Conservation (phyloP, 352 stramenopile genomes). For the Pythium rishiriense region DNA sequence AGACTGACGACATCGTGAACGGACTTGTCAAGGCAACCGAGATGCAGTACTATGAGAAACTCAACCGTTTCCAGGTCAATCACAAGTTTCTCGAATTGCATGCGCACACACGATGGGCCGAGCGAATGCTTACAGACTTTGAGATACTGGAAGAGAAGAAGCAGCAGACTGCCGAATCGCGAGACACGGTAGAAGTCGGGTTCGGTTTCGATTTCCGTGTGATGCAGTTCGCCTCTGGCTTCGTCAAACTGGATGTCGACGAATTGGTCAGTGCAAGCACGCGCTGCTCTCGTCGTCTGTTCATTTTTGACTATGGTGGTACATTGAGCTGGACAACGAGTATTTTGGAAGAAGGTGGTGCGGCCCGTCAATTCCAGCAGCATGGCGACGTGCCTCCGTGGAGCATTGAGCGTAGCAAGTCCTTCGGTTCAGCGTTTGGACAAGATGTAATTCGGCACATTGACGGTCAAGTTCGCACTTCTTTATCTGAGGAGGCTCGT, state of each 20-base stretch:
- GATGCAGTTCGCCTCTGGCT: slow-evolving; percentile 94
- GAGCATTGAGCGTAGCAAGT: not conserved
- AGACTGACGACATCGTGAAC: slow-evolving; percentile 85
- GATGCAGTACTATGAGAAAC: slow-evolving; percentile 81
- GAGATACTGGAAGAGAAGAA: slow-evolving; percentile 72
- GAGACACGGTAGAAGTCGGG: slow-evolving; percentile 87
- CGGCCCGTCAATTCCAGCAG: slow-evolving; percentile 30
- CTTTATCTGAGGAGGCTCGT: slow-evolving; percentile 53
- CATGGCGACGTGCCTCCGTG: slow-evolving; percentile 6
- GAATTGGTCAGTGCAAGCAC: slow-evolving; percentile 84
- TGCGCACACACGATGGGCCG: slow-evolving; percentile 91
- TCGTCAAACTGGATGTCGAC: slow-evolving; percentile 91
- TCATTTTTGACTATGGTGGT: slow-evolving; percentile 98
- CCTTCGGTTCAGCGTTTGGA: slow-evolving; percentile 10
- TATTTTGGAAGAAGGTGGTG: slow-evolving; percentile 60
- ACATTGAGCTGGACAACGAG: slow-evolving; percentile 88
- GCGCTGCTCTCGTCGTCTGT: slow-evolving; percentile 68
- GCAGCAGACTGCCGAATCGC: slow-evolving; percentile 28
- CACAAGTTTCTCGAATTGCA: slow-evolving; percentile 85
- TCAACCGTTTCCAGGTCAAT: slow-evolving; percentile 73
- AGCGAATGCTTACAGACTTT: slow-evolving; percentile 94
- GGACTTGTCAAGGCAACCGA: slow-evolving; percentile 62
- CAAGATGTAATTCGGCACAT: slow-evolving; percentile 53
- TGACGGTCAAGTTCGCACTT: slow-evolving; percentile 70
- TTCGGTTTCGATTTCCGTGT: slow-evolving; percentile 96